Evolutionary conservation across 495 filamentous ascomycete species (phyloP).

Genomic region (Cercophora scortea): DNA sequence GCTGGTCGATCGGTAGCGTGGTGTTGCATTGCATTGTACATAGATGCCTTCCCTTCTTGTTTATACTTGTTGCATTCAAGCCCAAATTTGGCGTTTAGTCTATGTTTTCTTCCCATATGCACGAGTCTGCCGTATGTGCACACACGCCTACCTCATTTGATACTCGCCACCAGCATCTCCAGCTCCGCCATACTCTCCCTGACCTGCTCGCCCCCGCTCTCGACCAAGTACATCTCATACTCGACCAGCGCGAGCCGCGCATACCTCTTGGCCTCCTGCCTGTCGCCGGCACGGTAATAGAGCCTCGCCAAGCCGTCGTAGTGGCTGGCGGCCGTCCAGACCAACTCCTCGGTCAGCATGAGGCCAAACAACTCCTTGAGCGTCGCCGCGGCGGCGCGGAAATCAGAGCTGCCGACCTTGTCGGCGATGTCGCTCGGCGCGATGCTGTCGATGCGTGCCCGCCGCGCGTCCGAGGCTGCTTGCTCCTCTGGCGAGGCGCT

Average conservation of each 20-base stretch:
- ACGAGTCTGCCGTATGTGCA: too few relatives aligned
- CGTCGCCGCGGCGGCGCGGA: constrained; percentile 9
- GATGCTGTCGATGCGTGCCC: constrained; percentile 11
- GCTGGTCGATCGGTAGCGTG: background rate
- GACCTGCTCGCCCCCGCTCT: background rate
- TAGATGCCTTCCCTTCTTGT: background rate
- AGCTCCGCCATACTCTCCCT: background rate
- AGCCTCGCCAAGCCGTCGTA: constrained; percentile 24
- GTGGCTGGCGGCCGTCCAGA: constrained; percentile 24
- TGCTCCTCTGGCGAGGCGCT: constrained; percentile 13
- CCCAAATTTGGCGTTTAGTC: too few relatives aligned
- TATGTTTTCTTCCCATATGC: too few relatives aligned
- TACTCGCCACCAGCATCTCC: background rate
- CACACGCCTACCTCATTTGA: too few relatives aligned
- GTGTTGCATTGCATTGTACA: background rate
- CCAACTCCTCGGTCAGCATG: constrained; percentile 22
- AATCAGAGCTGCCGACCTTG: constrained; percentile 11
- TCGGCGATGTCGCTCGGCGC: constrained; percentile 17
- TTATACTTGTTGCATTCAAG: background rate
- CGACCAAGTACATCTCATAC: constrained; percentile 11
- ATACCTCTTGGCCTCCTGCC: constrained; percentile 16
- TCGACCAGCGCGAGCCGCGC: constrained; percentile 16
- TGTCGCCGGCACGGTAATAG: constrained; percentile 14
- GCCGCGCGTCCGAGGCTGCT: constrained; percentile 19
- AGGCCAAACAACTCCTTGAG: constrained; percentile 17